Base-by-base conservation (phyloP, 495 filamentous ascomycete genomes). In the Haplographium delicatum region DNA sequence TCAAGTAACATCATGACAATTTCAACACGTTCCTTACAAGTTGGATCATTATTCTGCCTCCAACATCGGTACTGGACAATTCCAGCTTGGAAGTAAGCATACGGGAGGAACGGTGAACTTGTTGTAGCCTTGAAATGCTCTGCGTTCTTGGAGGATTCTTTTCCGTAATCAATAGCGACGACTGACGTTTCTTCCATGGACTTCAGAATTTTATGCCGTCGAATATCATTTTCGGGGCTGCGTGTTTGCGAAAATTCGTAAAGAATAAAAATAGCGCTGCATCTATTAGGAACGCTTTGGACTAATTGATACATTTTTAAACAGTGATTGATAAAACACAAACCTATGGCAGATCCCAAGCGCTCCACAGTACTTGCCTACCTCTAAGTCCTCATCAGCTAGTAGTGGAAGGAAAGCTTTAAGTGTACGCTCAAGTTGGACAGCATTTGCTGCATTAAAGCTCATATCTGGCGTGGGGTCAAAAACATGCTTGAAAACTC, bases 301-400 rank as follows among this genome's bases (percentile, higher is more conserved):
- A 27, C 20, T 8, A 26, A 20, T 20, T 3, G 4, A 8, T 27
- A 27, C n/a, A 4, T 11, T 20, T 20, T 44, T 22, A 25, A 44
- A n/a, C 3, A 20, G 8, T n/a, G 42, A n/a, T 7, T 7, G 35
- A 13, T 16, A 30, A 13, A 44, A 3, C 9, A 10, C 42, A 5
- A 3, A 53, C 50, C 50, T 53, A 31, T 37, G 33, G 35, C 50
- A 53, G 15, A 53, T 44, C 11, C 50, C 50, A 33, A 34, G 37
- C 15, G 41, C 50, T 22, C 20, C 50, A 30, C 50, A 53, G 41
- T 53, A 53, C 28, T 53, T 53, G 13, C 50, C 50, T 23, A 47
- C 37, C 13, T 26, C 47, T 31, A 35, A 18, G 19, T 53, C 50
- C 27, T 53, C 50, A 20, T 47, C 37, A 20, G 39, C n/a, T 13